Conservation (phyloP, 2,329 filamentous ascomycete species). For the Macrophomina tecta region DNA sequence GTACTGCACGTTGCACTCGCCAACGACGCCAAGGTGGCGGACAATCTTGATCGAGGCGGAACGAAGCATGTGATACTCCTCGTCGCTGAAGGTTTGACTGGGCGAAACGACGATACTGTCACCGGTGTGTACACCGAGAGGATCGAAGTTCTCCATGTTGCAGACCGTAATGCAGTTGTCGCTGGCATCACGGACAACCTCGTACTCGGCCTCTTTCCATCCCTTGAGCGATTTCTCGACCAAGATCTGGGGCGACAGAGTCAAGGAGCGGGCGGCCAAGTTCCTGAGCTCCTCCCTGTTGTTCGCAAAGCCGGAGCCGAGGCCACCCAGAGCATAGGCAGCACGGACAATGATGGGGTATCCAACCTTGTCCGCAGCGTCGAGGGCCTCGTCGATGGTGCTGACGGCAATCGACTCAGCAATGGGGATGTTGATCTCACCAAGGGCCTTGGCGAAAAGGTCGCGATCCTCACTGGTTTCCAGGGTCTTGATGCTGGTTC, state of each 20-base stretch:
- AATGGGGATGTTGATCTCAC: conserved; percentile 97
- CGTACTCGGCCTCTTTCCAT: conserved; percentile 99
- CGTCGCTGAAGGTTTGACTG: conserved; percentile 94
- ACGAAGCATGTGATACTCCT: conserved; percentile 99
- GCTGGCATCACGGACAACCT: conserved; percentile 93
- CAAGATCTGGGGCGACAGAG: conserved; percentile 92
- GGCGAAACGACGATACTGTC: conserved; percentile 98
- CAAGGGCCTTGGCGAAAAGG: conserved; percentile 91
- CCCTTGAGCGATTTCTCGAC: conserved; percentile 99
- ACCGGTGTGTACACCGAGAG: conserved; percentile 95
- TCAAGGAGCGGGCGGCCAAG: conserved; percentile 89
- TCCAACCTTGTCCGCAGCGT: conserved; percentile 83
- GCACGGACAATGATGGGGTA: conserved; percentile 99
- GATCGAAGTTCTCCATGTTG: conserved; percentile 99
- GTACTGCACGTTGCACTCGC: conserved; percentile 99
- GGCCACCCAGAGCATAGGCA: conserved; percentile 92
- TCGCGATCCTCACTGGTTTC: conserved; percentile 96
- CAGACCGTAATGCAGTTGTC: conserved; percentile 99
- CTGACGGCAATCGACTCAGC: conserved; percentile 93
- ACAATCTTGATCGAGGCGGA: conserved; percentile 98
- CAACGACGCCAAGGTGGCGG: conserved; percentile 93
- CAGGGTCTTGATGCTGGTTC: conserved; percentile 91
- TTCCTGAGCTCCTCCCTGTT: conserved; percentile 93
- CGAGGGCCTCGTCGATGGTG: conserved; percentile 89
- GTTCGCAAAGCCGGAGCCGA: conserved; percentile 94